Evolutionary conservation across 1,284 basidiomycete genomes (phyloP).

Genomic region (Puccinia hordei): DNA sequence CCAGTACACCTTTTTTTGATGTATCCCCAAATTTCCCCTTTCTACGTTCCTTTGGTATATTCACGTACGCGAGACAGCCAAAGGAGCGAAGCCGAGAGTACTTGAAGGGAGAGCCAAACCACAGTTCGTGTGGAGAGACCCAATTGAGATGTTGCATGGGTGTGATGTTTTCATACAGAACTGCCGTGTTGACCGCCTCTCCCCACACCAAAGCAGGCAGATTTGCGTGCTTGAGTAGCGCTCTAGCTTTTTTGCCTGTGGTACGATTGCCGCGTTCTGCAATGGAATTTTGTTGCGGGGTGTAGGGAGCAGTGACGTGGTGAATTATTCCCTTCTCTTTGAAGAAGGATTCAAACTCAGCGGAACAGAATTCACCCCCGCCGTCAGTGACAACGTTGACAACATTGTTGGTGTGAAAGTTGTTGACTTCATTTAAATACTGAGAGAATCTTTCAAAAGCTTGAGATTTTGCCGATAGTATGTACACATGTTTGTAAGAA

Average conservation of each 20-base stretch:
- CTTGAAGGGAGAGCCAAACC: not conserved
- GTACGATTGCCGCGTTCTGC: constrained; percentile 58
- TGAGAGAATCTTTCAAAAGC: not conserved
- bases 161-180: constrained; percentile 59
- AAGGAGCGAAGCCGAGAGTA: not conserved
- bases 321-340: too few species aligned
- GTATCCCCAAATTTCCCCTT: not conserved
- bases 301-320: too few species aligned
- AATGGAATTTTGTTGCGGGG: constrained; percentile 59
- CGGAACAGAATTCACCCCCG: too few species aligned
- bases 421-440: not conserved
- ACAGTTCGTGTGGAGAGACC: not conserved
- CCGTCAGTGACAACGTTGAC: not conserved
- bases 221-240: constrained; percentile 56
- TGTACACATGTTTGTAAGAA: too few species aligned
- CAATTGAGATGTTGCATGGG: not conserved
- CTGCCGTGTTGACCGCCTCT: constrained; percentile 57
- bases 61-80: not conserved
- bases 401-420: not conserved
- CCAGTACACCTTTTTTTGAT: not conserved
- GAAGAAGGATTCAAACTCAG: too few species aligned
- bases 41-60: not conserved
- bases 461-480: too few species aligned
- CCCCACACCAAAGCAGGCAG: constrained; percentile 59
- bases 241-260: constrained; percentile 55